phyloP scores from a whole-genome alignment of 495 filamentous ascomycete species.

The Clavariopsis aquatica region DNA sequence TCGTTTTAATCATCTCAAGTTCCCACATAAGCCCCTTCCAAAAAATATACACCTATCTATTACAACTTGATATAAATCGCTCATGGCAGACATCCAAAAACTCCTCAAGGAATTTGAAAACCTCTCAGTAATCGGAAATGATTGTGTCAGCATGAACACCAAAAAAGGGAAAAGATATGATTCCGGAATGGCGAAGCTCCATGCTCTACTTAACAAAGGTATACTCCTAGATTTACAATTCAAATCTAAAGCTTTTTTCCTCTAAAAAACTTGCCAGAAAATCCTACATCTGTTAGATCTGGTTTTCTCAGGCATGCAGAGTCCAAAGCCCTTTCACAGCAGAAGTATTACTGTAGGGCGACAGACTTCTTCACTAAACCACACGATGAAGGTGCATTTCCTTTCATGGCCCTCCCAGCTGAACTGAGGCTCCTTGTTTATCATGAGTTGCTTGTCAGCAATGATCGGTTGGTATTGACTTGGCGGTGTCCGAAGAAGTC shows the following conservation, averaged over 20 bases:
- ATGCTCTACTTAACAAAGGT: conserved; percentile 20
- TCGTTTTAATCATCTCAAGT: too few species aligned
- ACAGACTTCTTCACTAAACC: not conserved
- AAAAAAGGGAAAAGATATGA: not conserved
- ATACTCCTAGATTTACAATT: too few species aligned
- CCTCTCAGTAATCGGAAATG: not conserved
- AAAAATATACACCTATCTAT: too few species aligned
- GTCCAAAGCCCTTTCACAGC: not conserved
- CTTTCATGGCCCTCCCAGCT: conserved; percentile 23
- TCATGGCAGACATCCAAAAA: too few species aligned
- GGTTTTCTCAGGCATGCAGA: not conserved
- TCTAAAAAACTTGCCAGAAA: not conserved
- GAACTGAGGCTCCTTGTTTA: conserved; percentile 27
- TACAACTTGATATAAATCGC: too few species aligned
- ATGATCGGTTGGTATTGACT: conserved; percentile 15
- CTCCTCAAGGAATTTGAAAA: not conserved
- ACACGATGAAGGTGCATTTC: conserved; percentile 8
- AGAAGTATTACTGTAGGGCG: not conserved
- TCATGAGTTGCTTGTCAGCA: conserved; percentile 24
- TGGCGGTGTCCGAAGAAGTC: conserved; percentile 8
- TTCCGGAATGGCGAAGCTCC: conserved; percentile 15
- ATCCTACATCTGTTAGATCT: not conserved
- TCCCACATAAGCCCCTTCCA: too few species aligned
- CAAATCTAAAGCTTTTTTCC: not conserved
- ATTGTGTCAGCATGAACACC: not conserved